Evolutionary conservation across 139 green algal species (phyloP).

Genomic region (Eudorina sp.): DNA sequence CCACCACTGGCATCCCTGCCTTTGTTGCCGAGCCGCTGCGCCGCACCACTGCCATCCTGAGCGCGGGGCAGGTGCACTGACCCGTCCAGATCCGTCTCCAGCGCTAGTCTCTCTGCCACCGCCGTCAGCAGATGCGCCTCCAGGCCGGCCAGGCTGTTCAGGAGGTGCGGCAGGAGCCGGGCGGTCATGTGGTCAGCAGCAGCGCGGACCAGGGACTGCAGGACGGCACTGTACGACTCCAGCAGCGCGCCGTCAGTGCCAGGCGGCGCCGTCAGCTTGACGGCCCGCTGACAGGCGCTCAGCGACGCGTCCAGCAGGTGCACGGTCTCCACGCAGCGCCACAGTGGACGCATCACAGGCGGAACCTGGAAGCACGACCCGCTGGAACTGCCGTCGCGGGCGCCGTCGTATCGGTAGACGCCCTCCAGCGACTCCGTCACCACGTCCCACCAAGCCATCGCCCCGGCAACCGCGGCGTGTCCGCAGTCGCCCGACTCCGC

Average conservation of each 20-base stretch:
- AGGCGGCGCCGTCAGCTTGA: not conserved
- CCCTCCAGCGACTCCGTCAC: not conserved
- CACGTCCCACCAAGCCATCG: constrained; percentile 20
- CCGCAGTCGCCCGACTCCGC: not conserved
- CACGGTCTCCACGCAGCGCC: not conserved
- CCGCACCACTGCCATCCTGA: not conserved
- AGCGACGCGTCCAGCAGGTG: not conserved
- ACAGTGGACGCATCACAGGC: constrained; percentile 11
- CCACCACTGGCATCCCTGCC: not conserved
- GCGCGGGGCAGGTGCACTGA: too few species aligned
- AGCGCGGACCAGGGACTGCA: not conserved
- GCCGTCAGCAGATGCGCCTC: not conserved
- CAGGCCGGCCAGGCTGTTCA: not conserved
- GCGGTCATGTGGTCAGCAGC: not conserved
- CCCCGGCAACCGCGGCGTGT: not conserved
- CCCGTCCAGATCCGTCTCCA: too few species aligned
- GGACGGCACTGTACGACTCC: constrained; percentile 2
- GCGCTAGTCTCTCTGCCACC: too few species aligned
- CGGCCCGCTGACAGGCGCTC: not conserved
- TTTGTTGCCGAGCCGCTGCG: too few species aligned
- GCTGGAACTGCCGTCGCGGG: not conserved
- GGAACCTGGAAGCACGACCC: constrained; percentile 1
- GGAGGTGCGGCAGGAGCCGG: not conserved
- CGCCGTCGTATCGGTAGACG: not conserved
- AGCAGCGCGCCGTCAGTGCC: constrained; percentile 7